Evolutionary conservation across 1,139 yeast species (phyloP).

Genomic region (Casaregolazyma suthepensis): DNA sequence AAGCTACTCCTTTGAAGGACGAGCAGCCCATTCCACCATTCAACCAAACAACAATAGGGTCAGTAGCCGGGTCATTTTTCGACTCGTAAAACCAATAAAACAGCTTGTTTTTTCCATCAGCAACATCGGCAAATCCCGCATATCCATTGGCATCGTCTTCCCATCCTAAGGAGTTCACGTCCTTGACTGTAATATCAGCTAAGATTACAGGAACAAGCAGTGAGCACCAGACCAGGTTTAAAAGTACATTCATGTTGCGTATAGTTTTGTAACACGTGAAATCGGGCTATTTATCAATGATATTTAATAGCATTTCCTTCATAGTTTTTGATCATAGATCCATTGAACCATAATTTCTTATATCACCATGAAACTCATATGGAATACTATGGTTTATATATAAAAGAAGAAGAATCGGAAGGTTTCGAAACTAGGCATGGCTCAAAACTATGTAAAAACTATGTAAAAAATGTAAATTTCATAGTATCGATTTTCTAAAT

Average conservation of each 20-base stretch:
- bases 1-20: conserved; percentile 57
- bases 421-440: not conserved
- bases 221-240: not conserved
- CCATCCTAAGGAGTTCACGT: conserved; percentile 20
- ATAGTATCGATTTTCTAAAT: not conserved
- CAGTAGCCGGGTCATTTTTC: conserved; percentile 55
- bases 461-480: not conserved
- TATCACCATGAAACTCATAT: not conserved
- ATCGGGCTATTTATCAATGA: not conserved
- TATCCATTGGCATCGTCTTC: conserved; percentile 45
- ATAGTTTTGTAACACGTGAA: not conserved
- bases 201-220: not conserved
- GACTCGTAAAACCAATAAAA: conserved; percentile 70
- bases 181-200: not conserved
- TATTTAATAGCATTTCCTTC: not conserved
- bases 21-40: conserved; percentile 78
- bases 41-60: conserved; percentile 61
- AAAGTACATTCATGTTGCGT: not conserved
- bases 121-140: conserved; percentile 67
- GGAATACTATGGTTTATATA: not conserved
- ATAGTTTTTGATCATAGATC: not conserved
- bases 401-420: not conserved
- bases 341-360: not conserved
- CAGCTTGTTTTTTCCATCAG: conserved; percentile 76
- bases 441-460: not conserved